These are phyloP conservation scores for Sabuloglossum arenarium DNA, from an alignment of 495 filamentous ascomycete genomes.

Conservation along the genomic window DNA sequence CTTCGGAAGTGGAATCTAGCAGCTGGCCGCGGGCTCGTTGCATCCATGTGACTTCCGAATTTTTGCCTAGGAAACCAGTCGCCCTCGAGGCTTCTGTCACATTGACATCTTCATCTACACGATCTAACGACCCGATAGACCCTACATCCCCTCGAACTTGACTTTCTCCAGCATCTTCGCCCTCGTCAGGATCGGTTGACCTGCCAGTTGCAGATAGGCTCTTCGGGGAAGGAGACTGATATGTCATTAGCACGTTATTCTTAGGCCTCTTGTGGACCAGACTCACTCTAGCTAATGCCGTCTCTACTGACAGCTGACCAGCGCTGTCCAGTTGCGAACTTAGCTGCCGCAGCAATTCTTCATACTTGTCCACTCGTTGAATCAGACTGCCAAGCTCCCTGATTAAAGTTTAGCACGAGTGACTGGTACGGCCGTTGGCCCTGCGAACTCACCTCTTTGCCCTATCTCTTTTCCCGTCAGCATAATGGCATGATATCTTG, in stretches of 20 bases:
- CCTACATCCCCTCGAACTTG: slow-evolving; percentile 29
- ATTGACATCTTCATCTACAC: slow-evolving; percentile 39
- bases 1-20: neutral
- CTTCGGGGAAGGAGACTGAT: neutral
- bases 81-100: slow-evolving; percentile 23
- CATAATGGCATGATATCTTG: slow-evolving; percentile 1
- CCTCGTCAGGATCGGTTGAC: slow-evolving; percentile 13
- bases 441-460: neutral
- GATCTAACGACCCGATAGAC: slow-evolving; percentile 37
- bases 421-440: neutral
- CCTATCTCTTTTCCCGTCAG: slow-evolving; percentile 3
- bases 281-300: neutral
- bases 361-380: slow-evolving; percentile 3
- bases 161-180: slow-evolving; percentile 20
- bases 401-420: neutral
- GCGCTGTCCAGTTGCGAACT: neutral
- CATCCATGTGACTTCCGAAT: slow-evolving; percentile 38
- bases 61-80: slow-evolving; percentile 37
- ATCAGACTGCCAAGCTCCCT: slow-evolving; percentile 1
- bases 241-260: too few species aligned
- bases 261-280: neutral
- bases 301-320: neutral
- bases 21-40: slow-evolving; percentile 17
- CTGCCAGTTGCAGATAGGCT: slow-evolving; percentile 5
- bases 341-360: neutral